These are phyloP conservation scores for Coemansia sp. DNA, from an alignment of 192 early-diverging fungal species.

Conservation along the genomic window DNA sequence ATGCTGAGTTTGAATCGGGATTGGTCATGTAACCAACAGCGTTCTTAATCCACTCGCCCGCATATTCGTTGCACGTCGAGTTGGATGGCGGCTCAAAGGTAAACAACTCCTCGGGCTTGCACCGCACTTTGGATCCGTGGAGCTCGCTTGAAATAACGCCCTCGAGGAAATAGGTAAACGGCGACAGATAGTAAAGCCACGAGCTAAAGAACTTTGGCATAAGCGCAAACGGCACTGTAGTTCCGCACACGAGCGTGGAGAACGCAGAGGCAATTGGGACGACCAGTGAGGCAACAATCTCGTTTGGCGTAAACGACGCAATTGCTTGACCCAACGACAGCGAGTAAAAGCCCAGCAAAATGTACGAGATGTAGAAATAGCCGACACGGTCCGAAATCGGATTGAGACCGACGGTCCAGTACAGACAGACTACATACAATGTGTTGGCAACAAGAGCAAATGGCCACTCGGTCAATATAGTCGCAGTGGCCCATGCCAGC, in stretches of 20 bases:
- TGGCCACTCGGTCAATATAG: constrained; percentile 63
- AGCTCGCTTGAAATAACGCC: constrained; percentile 62
- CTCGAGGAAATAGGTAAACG: constrained; percentile 62
- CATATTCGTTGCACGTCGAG: constrained; percentile 55
- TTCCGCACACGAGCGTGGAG: constrained; percentile 62
- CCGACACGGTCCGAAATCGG: constrained; percentile 52
- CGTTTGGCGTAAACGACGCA: constrained; percentile 59
- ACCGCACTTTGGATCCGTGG: constrained; percentile 51
- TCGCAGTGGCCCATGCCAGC: constrained; percentile 61
- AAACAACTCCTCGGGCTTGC: constrained; percentile 49
- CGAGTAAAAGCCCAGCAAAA: constrained; percentile 54
- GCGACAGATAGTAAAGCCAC: constrained; percentile 68
- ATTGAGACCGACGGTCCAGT: constrained; percentile 63
- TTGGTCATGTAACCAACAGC: constrained; percentile 54
- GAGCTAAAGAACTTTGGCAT: constrained; percentile 64
- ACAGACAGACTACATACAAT: constrained; percentile 58
- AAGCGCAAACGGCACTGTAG: constrained; percentile 56
- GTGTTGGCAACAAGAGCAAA: constrained; percentile 57
- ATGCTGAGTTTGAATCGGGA: constrained; percentile 32
- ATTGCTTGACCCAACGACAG: constrained; percentile 60
- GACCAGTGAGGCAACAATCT: constrained; percentile 59
- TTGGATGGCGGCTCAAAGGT: constrained; percentile 49
- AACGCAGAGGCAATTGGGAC: constrained; percentile 64
- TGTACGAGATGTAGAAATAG: constrained; percentile 61
- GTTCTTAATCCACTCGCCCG: constrained; percentile 34